phyloP scores from a whole-genome alignment of 176 grass and related monocot species.

The Calamus simplicifolius region DNA sequence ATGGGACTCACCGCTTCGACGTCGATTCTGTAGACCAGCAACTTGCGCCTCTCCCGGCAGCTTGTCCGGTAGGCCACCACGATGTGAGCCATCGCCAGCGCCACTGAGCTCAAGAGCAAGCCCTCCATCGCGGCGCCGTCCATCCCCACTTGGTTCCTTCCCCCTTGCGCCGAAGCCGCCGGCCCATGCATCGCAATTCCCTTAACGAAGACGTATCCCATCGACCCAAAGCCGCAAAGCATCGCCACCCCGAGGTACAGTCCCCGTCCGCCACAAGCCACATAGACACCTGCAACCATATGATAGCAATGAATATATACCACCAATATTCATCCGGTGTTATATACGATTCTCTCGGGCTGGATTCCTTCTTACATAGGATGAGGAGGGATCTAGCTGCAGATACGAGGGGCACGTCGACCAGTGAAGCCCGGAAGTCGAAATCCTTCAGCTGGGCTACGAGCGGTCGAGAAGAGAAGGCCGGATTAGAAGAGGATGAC shows the following conservation, averaged over 20 bases:
- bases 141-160: not conserved
- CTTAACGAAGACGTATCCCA: constrained; percentile 13
- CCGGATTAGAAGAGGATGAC: not conserved
- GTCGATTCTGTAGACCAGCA: constrained; percentile 21
- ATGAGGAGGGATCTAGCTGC: constrained; percentile 10
- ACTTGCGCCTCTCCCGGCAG: constrained; percentile 21
- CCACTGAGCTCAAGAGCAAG: constrained; percentile 9
- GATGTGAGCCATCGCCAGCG: constrained; percentile 16
- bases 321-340: not conserved
- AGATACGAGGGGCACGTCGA: constrained; percentile 14
- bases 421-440: constrained; percentile 6
- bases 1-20: constrained; percentile 7
- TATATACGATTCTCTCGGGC: not conserved
- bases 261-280: not conserved
- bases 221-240: constrained; percentile 4
- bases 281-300: constrained; percentile 7
- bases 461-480: not conserved
- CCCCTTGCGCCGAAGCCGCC: not conserved
- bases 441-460: not conserved
- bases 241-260: constrained; percentile 5
- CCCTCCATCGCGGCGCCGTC: constrained; percentile 2
- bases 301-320: not conserved
- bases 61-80: constrained; percentile 12
- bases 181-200: not conserved
- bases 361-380: constrained; percentile 13